These are phyloP conservation scores for Trichodelitschia bisporula DNA, from an alignment of 495 filamentous ascomycete species.

Conservation along the genomic window DNA sequence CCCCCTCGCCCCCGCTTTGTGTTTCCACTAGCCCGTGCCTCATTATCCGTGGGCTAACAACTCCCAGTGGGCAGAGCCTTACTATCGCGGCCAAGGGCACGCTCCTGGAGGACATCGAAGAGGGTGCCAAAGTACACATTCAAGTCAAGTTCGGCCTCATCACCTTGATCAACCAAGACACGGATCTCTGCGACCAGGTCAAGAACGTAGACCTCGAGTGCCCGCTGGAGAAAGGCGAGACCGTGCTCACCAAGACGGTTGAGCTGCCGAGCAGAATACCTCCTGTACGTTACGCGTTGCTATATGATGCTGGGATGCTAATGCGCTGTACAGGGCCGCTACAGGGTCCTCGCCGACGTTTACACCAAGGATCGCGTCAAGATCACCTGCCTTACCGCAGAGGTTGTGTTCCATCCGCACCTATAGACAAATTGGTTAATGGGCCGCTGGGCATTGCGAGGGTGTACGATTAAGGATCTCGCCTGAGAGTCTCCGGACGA, in stretches of 20 bases:
- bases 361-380: slow-evolving; percentile 36
- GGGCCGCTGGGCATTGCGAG: no score
- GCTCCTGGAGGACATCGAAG: slow-evolving; percentile 37
- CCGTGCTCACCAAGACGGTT: slow-evolving; percentile 51
- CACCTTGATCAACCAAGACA: slow-evolving; percentile 49
- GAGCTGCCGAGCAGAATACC: slow-evolving; percentile 74
- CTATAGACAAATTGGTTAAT: no score
- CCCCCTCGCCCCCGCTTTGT: slow-evolving; percentile 1
- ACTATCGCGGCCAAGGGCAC: slow-evolving; percentile 52
- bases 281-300: slow-evolving; percentile 52
- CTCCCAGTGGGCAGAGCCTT: slow-evolving; percentile 50
- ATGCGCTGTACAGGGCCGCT: slow-evolving; percentile 41
- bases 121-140: slow-evolving; percentile 56
- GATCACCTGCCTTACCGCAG: slow-evolving; percentile 64
- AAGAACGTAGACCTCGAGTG: slow-evolving; percentile 71
- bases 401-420: slow-evolving; percentile 29
- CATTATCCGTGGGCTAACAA: slow-evolving; percentile 1
- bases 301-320: slow-evolving; percentile 1
- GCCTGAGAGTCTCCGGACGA: no score
- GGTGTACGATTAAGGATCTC: no score
- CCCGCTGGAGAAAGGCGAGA: slow-evolving; percentile 54
- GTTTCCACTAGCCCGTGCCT: background rate
- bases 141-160: slow-evolving; percentile 89
- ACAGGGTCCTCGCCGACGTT: slow-evolving; percentile 71
- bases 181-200: slow-evolving; percentile 73